A percentile compares a stretch with the other conserved stretches of the same genome.
Evolutionary conservation across 2,329 filamentous ascomycete genomes (phyloP).

Genomic region (Sarocladiaceae sp.): DNA sequence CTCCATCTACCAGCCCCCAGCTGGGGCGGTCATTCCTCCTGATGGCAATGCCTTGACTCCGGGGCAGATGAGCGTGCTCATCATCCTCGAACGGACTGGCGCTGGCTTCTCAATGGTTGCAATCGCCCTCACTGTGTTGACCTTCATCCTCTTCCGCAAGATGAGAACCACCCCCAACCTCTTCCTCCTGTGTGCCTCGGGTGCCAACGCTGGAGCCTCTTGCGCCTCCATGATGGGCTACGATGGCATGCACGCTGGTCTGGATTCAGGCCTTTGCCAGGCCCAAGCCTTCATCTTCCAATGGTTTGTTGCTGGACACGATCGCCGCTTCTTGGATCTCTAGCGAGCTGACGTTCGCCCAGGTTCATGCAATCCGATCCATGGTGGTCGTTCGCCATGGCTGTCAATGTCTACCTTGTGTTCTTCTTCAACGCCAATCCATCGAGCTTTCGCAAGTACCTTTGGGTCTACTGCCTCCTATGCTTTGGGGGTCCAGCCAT

Average conservation of each 20-base stretch:
- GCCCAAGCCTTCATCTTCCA: slow-evolving; percentile 56
- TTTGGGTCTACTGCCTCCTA: slow-evolving; percentile 60
- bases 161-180: slow-evolving; percentile 52
- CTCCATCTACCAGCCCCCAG: not conserved
- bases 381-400: slow-evolving; percentile 76
- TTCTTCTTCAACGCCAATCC: slow-evolving; percentile 52
- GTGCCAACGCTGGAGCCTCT: slow-evolving; percentile 45
- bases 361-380: slow-evolving; percentile 74
- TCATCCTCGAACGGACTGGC: slow-evolving; percentile 45
- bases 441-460: slow-evolving; percentile 60
- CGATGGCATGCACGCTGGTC: slow-evolving; percentile 51
- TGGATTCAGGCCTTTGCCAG: slow-evolving; percentile 53
- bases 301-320: slow-evolving; percentile 43
- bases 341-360: not conserved
- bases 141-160: slow-evolving; percentile 42
- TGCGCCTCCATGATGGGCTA: slow-evolving; percentile 65
- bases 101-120: slow-evolving; percentile 48
- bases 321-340: not conserved
- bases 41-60: slow-evolving; percentile 20
- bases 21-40: not conserved
- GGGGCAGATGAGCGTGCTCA: slow-evolving; percentile 36
- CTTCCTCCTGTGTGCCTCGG: slow-evolving; percentile 32
- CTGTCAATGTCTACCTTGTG: slow-evolving; percentile 69
- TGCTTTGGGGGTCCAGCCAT: slow-evolving; percentile 68
- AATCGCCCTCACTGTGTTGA: slow-evolving; percentile 41